Conservation (phyloP, 306 rosid genomes). For the Crotalaria pallida region DNA sequence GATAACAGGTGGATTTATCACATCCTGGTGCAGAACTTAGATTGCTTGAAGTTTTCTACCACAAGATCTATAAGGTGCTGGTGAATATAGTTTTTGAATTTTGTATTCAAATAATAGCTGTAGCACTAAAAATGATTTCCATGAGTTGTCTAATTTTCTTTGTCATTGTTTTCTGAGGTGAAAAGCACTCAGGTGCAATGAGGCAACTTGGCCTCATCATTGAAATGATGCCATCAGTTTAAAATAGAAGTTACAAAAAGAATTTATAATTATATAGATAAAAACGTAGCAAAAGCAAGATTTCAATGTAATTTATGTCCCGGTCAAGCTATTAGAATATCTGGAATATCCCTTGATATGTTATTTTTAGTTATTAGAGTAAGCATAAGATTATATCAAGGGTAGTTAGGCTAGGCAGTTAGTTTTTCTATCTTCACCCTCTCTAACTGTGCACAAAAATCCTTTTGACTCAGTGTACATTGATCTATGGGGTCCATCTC, state of each 20-base stretch:
- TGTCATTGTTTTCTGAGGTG: neutral
- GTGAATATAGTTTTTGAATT: neutral
- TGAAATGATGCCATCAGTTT: neutral
- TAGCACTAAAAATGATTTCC: neutral
- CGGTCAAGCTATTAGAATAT: neutral
- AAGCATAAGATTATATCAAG: no score
- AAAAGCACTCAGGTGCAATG: neutral
- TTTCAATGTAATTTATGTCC: neutral
- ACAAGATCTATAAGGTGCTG: constrained; percentile 86
- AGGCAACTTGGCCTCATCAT: neutral
- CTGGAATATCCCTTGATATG: no score
- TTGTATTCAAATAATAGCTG: neutral
- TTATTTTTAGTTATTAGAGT: no score
- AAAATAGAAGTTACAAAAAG: neutral
- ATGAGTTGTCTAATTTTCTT: neutral
- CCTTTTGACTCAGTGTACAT: no score
- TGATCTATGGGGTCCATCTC: no score
- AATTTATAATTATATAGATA: neutral
- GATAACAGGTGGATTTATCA: constrained; percentile 81
- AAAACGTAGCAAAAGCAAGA: neutral
- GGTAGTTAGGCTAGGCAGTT: no score
- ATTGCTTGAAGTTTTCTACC: constrained; percentile 88
- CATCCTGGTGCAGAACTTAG: constrained; percentile 80
- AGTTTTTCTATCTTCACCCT: no score
- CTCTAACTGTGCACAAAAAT: no score